phyloP scores from a whole-genome alignment of 176 grass and related monocot species.

The Bonia amplexicaulis region DNA sequence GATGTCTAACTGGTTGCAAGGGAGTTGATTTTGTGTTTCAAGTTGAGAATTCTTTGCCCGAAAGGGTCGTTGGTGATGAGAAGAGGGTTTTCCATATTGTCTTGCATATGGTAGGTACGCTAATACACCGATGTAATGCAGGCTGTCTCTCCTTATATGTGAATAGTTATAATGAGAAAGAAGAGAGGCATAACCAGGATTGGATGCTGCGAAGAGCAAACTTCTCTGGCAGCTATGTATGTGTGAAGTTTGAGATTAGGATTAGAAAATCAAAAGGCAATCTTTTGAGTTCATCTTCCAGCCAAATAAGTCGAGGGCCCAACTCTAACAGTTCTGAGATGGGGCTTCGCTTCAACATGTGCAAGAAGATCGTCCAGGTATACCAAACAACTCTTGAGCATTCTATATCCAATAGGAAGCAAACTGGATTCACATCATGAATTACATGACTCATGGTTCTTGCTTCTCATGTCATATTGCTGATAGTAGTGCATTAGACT shows the following conservation, averaged over 20 bases:
- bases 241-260: slow-evolving; percentile 77
- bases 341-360: slow-evolving; percentile 89
- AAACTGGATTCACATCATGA: not conserved
- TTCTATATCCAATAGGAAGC: not conserved
- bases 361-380: slow-evolving; percentile 73
- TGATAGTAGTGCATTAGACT: not conserved
- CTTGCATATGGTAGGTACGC: slow-evolving; percentile 73
- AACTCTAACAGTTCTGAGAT: slow-evolving; percentile 53
- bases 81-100: slow-evolving; percentile 92
- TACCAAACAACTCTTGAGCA: not conserved
- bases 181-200: slow-evolving; percentile 64
- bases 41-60: slow-evolving; percentile 58
- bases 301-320: slow-evolving; percentile 19
- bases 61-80: slow-evolving; percentile 75
- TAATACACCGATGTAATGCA: slow-evolving; percentile 49
- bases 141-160: slow-evolving; percentile 58
- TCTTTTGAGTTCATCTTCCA: slow-evolving; percentile 23
- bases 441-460: not conserved
- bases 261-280: slow-evolving; percentile 33
- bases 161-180: slow-evolving; percentile 45
- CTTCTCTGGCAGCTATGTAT: slow-evolving; percentile 63
- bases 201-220: slow-evolving; percentile 67
- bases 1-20: slow-evolving; percentile 70
- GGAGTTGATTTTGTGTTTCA: slow-evolving; percentile 65
- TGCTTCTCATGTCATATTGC: not conserved